These are phyloP conservation scores for Aschersonia sp. DNA, from an alignment of 2,329 filamentous ascomycete genomes.

Conservation along the genomic window DNA sequence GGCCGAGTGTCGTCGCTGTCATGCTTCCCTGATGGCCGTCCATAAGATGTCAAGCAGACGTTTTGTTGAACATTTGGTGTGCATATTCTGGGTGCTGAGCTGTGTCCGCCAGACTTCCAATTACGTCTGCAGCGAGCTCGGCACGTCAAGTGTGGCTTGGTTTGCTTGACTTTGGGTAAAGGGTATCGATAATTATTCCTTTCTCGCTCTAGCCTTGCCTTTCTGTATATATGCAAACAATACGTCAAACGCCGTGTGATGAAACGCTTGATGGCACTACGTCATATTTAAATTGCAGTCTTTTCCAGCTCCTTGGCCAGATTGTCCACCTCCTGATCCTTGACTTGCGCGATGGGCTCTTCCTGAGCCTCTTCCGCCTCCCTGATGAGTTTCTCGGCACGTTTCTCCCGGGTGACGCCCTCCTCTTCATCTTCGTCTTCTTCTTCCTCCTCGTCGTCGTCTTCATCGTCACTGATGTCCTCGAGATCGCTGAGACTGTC, in stretches of 20 bases:
- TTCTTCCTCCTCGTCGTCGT: conserved; percentile 54
- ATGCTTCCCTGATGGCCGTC: too few species aligned
- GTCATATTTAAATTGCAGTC: conserved; percentile 35
- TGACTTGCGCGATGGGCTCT: conserved; percentile 53
- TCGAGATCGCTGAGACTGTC: conserved; percentile 80
- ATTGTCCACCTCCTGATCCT: conserved; percentile 68
- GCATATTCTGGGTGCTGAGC: too few species aligned
- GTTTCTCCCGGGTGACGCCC: conserved; percentile 35
- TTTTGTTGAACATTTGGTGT: too few species aligned
- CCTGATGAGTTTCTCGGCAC: conserved; percentile 53
- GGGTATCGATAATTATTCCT: background rate
- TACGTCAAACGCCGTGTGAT: background rate
- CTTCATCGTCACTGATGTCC: conserved; percentile 55
- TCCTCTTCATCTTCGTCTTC: conserved; percentile 50
- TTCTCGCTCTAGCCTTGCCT: background rate
- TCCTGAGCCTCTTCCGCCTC: conserved; percentile 59
- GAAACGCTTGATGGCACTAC: background rate
- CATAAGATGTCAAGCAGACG: too few species aligned
- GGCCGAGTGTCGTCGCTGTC: too few species aligned
- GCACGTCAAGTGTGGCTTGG: too few species aligned
- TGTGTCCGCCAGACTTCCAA: too few species aligned
- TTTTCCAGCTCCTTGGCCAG: conserved; percentile 64
- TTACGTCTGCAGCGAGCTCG: too few species aligned
- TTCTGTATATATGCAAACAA: background rate
- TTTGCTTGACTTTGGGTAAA: background rate